phyloP scores from a whole-genome alignment of 345 rosid genomes.

The Salix koriyanagi region DNA sequence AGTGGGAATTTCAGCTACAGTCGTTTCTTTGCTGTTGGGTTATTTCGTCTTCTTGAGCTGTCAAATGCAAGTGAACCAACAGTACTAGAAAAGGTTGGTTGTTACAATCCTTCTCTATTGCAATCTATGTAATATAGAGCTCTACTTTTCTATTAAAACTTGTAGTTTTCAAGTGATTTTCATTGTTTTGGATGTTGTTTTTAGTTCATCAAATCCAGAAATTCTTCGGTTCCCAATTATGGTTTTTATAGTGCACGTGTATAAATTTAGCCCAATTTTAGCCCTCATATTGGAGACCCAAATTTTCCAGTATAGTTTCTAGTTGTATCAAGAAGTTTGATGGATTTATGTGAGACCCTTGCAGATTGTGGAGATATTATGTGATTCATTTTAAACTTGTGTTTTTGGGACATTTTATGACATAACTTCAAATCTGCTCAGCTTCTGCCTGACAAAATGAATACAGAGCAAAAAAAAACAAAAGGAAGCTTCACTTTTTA shows the following conservation, averaged over 20 bases:
- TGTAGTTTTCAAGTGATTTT: neutral
- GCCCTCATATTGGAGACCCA: neutral
- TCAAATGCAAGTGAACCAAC: conserved; percentile 84
- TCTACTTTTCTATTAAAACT: neutral
- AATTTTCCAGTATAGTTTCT: neutral
- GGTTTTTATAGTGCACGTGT: no score
- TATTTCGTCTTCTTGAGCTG: conserved; percentile 94
- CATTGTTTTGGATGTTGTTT: neutral
- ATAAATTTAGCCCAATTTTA: neutral
- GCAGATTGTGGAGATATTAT: no score
- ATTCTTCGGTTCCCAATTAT: neutral
- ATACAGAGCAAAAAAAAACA: no score
- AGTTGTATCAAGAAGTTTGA: neutral
- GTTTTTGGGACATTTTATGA: no score
- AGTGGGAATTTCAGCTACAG: conserved; percentile 83
- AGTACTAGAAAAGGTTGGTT: conserved; percentile 69
- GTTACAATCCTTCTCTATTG: conserved; percentile 5
- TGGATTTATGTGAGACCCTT: neutral
- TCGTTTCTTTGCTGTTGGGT: conserved; percentile 94
- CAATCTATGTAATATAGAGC: neutral
- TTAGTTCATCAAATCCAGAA: neutral
- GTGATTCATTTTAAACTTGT: no score
- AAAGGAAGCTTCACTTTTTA: no score
- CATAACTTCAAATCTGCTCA: no score
- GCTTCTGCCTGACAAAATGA: no score